A percentile compares a stretch with the other conserved stretches of the same genome.
phyloP scores from a whole-genome alignment of 257 asterid species.

The Phtheirospermum japonicum region DNA sequence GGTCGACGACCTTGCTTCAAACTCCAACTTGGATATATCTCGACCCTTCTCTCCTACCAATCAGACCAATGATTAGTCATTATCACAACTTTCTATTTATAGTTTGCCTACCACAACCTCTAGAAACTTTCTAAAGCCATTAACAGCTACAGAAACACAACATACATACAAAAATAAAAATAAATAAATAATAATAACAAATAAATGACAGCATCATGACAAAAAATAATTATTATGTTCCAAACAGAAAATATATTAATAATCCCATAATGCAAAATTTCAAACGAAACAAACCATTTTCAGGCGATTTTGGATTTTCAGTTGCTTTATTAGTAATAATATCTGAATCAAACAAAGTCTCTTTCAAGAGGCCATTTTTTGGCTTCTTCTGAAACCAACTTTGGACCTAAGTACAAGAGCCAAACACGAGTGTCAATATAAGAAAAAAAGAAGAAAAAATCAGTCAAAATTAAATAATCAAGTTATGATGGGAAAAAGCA shows the following conservation, averaged over 20 bases:
- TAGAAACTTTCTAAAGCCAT: neutral
- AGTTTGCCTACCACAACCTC: neutral
- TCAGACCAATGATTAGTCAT: constrained; percentile 17
- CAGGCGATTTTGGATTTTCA: constrained; percentile 25
- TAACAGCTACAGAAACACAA: neutral
- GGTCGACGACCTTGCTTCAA: constrained; percentile 70
- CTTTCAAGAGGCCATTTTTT: constrained; percentile 26
- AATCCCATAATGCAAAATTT: constrained; percentile 3
- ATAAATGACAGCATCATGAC: neutral
- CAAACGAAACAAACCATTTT: constrained; percentile 33
- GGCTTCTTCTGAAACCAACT: constrained; percentile 61
- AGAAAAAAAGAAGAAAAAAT: neutral
- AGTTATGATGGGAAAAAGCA: constrained; percentile 19
- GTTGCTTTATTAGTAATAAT: constrained; percentile 26
- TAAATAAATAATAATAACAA: too few species aligned
- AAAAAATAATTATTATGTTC: neutral
- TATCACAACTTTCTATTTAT: neutral
- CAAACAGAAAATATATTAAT: neutral
- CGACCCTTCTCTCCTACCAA: constrained; percentile 44
- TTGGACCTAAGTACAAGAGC: constrained; percentile 45
- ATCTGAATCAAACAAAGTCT: constrained; percentile 33
- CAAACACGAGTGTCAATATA: neutral
- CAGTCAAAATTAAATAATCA: constrained; percentile 19
- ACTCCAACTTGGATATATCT: constrained; percentile 50
- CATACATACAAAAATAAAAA: neutral